Evolutionary conservation across 2,329 filamentous ascomycete species (phyloP), one percentile per base, ranked within the genome.

Genomic region (Fusarium sp.): DNA sequence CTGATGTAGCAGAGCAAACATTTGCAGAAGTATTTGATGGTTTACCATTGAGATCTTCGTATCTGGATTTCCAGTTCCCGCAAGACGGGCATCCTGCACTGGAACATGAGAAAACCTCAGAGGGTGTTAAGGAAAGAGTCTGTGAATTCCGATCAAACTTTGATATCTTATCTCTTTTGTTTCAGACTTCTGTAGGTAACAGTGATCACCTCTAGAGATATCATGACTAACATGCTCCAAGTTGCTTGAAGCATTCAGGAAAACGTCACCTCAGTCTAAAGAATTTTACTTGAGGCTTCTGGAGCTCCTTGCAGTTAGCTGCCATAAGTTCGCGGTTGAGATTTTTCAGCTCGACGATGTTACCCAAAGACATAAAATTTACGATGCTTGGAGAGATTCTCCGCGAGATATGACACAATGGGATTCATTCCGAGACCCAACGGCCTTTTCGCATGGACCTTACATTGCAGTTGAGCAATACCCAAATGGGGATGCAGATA

Each of bases 11-110:
- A 6, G 47, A 68, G 22, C 29, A 33, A 14, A 36, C 33, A 8
- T 68, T 33, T 17, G 42, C 54, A 35, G 46, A 68, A 27, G n/a
- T 68, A 1, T 7, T 68, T 39, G 65, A 68, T 11, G 62, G 62
- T 3, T 17, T 68, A 12, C 62, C 65, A 4, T 13, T 31, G 1
- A 41, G 2, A 5, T 4, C 2, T 0, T 65, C 65, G 5, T 68
- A 54, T 33, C 5, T 47, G 17, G 42, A 50, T 11, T 41, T 68
- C 39, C 53, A 59, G 18, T 65, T 22, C 8, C 41, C 22, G 8
- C 47, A 60, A 22, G 29, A 65, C 11, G 38, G 31, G 9, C 54
- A 68, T 27, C 65, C 65, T 8, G 62, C 55, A 10, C 42, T 47
- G 9, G 15, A 45, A 10, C 65, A 58, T 10, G 17, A 18, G 1